Conservation (phyloP, 306 rosid genomes). For the Calophaca sinica region DNA sequence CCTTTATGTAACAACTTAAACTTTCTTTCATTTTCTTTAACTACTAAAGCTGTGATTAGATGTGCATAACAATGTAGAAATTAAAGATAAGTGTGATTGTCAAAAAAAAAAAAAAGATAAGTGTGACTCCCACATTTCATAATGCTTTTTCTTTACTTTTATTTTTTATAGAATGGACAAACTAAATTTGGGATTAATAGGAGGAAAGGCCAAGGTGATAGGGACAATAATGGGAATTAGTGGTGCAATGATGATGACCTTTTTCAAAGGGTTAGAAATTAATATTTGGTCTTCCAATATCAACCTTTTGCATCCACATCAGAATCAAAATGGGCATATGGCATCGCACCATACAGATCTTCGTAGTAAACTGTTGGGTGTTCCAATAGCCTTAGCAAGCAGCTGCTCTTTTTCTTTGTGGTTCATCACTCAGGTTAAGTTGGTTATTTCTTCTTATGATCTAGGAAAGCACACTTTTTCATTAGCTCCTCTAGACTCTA, state of each 20-base stretch:
- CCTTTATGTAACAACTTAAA: too few relatives aligned
- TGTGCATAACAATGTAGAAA: too few relatives aligned
- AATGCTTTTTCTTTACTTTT: too few relatives aligned
- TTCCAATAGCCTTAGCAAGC: conserved; percentile 34
- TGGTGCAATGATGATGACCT: conserved; percentile 59
- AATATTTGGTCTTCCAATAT: conserved; percentile 39
- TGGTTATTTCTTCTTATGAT: too few relatives aligned
- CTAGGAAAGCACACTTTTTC: too few relatives aligned
- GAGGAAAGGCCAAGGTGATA: conserved; percentile 55
- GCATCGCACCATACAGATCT: not conserved
- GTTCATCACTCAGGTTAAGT: conserved; percentile 57
- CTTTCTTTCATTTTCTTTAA: too few relatives aligned
- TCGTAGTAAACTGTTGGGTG: conserved; percentile 2
- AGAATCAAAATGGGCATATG: not conserved
- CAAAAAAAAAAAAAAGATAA: too few relatives aligned
- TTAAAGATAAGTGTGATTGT: too few relatives aligned
- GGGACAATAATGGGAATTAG: conserved; percentile 53
- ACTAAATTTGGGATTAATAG: conserved; percentile 34
- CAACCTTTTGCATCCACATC: conserved; percentile 43
- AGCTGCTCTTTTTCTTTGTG: conserved; percentile 47
- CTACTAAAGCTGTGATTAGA: too few relatives aligned
- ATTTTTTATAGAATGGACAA: conserved; percentile 45
- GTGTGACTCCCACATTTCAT: too few relatives aligned
- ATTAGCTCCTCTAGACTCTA: too few relatives aligned
- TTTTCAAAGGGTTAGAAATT: conserved; percentile 50